Evolutionary conservation across 192 early-diverging fungal genomes (phyloP).

Genomic region (Chytriomyces hyalinus): DNA sequence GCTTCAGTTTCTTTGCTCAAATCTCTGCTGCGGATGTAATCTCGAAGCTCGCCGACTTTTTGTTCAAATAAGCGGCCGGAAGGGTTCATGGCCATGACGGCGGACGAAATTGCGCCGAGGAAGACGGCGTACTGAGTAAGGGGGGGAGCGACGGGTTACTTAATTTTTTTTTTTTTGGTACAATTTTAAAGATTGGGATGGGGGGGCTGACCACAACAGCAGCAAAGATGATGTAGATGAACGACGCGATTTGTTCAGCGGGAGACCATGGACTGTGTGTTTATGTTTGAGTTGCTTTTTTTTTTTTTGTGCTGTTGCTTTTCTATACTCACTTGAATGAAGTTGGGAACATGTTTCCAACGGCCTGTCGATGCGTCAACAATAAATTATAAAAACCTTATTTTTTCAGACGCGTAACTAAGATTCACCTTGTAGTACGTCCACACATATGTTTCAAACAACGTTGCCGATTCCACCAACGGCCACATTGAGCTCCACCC

Average conservation of each 20-base stretch:
- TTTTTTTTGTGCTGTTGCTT: too few species aligned
- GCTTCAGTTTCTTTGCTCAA: slow-evolving; percentile 37
- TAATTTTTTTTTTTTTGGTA: background rate
- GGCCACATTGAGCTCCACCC: background rate
- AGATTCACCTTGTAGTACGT: background rate
- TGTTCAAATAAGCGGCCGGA: slow-evolving; percentile 33
- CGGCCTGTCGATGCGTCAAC: background rate
- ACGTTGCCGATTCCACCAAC: background rate
- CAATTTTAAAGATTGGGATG: background rate
- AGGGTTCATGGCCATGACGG: slow-evolving; percentile 18
- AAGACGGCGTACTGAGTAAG: slow-evolving; percentile 24
- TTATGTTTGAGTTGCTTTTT: background rate
- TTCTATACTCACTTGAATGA: background rate
- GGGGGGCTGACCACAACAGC: slow-evolving; percentile 3
- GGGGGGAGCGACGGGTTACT: background rate
- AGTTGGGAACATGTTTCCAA: slow-evolving; percentile 13
- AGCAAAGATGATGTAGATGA: slow-evolving; percentile 1
- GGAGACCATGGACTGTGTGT: background rate
- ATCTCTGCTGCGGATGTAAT: slow-evolving; percentile 45
- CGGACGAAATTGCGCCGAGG: slow-evolving; percentile 24
- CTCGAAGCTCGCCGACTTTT: slow-evolving; percentile 40
- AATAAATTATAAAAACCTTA: too few species aligned
- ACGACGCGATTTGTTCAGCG: slow-evolving; percentile 5
- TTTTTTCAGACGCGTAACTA: background rate
- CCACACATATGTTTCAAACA: slow-evolving; percentile 2